Conservation (phyloP, 257 asterid species). For the Linderniella brevidens region DNA sequence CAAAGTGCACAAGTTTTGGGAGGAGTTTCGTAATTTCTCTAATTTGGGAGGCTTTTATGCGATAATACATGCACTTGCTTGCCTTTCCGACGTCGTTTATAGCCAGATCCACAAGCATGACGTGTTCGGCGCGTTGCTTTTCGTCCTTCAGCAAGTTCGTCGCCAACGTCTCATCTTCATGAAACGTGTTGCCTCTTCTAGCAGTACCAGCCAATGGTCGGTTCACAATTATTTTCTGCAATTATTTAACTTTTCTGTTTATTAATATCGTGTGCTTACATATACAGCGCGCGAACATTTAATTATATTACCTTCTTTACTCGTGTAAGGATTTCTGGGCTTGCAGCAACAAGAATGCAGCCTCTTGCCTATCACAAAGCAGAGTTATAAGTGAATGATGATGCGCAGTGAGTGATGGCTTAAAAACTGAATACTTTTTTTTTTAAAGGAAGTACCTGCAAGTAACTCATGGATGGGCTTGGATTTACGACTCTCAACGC, state of each 20-base stretch:
- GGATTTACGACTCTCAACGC: conserved; percentile 86
- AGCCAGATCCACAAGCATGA: conserved; percentile 82
- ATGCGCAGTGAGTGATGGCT: no score
- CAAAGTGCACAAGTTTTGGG: no score
- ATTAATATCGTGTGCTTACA: no score
- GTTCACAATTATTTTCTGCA: conserved; percentile 49
- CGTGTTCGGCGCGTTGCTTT: conserved; percentile 74
- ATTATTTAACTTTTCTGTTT: no score
- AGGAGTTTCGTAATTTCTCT: no score
- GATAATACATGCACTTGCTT: conserved; percentile 4
- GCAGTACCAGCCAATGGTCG: conserved; percentile 88
- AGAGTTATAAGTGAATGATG: conserved; percentile 5
- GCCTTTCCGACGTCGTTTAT: conserved; percentile 92
- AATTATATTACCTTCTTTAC: no score
- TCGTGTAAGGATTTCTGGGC: conserved; percentile 74
- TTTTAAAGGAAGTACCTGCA: conserved; percentile 45
- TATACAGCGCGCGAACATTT: no score
- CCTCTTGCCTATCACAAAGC: conserved; percentile 61
- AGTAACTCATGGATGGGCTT: conserved; percentile 79
- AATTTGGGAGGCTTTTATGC: background rate
- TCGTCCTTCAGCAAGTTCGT: conserved; percentile 40
- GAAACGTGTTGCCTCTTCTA: conserved; percentile 49
- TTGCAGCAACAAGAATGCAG: conserved; percentile 76
- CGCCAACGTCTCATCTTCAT: conserved; percentile 57
- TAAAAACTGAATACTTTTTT: no score